phyloP scores from a whole-genome alignment of 768 basidiomycete species.

The Phallus indusiatus region DNA sequence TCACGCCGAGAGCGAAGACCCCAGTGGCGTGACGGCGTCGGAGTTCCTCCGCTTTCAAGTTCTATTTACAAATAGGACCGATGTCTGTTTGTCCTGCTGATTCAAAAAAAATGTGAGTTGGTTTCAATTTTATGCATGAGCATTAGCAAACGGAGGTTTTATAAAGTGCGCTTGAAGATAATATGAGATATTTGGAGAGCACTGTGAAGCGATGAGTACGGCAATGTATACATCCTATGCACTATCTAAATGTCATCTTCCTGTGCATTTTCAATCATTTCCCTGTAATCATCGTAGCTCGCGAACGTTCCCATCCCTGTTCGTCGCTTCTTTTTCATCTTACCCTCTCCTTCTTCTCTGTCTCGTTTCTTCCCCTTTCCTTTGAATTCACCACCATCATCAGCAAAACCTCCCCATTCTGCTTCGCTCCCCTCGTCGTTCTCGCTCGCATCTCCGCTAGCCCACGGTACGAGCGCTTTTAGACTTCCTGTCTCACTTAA shows the following conservation, averaged over 20 bases:
- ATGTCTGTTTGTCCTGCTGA: too few relatives aligned
- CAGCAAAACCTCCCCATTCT: constrained; percentile 47
- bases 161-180: too few relatives aligned
- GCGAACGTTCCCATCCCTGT: constrained; percentile 71
- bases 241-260: constrained; percentile 49
- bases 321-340: constrained; percentile 57
- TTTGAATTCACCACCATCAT: constrained; percentile 28
- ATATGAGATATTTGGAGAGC: too few relatives aligned
- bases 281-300: constrained; percentile 79
- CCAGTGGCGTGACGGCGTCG: too few relatives aligned
- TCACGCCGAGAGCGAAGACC: too few relatives aligned
- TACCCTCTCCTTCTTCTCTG: constrained; percentile 20
- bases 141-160: too few relatives aligned
- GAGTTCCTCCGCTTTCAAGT: too few relatives aligned
- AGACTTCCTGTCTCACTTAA: background rate
- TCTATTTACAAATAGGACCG: too few relatives aligned
- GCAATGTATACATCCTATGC: too few relatives aligned
- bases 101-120: too few relatives aligned
- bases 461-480: background rate
- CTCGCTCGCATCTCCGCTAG: constrained; percentile 29
- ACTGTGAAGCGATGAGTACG: too few relatives aligned
- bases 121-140: too few relatives aligned
- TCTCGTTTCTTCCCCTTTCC: constrained; percentile 23
- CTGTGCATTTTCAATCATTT: constrained; percentile 70
- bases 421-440: constrained; percentile 34